phyloP scores from a whole-genome alignment of 768 basidiomycete species.

The Lactarius vividus region DNA sequence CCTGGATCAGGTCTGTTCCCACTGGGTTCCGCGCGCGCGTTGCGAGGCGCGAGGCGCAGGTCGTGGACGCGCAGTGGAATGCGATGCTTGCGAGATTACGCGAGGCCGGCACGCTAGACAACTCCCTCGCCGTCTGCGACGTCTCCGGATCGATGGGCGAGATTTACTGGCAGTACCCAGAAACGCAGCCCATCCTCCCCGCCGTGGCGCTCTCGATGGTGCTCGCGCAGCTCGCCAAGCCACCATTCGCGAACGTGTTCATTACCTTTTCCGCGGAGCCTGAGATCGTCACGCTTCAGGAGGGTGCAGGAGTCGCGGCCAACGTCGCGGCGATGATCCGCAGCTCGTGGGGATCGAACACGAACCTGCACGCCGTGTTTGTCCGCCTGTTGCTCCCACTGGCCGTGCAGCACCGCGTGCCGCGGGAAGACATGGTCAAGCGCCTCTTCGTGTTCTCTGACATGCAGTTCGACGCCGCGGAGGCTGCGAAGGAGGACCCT shows the following conservation, averaged over 20 bases:
- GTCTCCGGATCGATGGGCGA: constrained; percentile 72
- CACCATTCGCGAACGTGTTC: constrained; percentile 64
- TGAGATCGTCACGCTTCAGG: constrained; percentile 48
- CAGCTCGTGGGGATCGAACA: constrained; percentile 54
- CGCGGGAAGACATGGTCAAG: constrained; percentile 70
- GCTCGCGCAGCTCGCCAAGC: constrained; percentile 56
- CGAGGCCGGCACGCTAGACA: constrained; percentile 56
- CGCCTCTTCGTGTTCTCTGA: constrained; percentile 74
- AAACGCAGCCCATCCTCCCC: constrained; percentile 50
- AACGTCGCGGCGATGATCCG: constrained; percentile 39
- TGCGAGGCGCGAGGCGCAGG: constrained; percentile 39
- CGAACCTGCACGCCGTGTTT: constrained; percentile 62
- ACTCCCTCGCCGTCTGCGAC: constrained; percentile 66
- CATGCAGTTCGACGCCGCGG: constrained; percentile 67
- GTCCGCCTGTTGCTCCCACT: constrained; percentile 58
- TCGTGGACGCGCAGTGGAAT: constrained; percentile 67
- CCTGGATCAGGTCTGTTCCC: constrained; percentile 18
- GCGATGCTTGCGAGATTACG: constrained; percentile 51
- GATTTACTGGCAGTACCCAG: constrained; percentile 10
- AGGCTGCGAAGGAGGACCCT: constrained; percentile 1
- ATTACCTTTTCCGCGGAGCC: constrained; percentile 64
- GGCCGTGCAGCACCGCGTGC: constrained; percentile 54
- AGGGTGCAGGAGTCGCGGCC: constrained; percentile 38
- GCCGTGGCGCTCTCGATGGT: constrained; percentile 65
- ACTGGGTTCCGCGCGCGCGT: constrained; percentile 34